Base-by-base conservation (phyloP, 371 early-diverging fungal species). In the Fennellomyces sp. region DNA sequence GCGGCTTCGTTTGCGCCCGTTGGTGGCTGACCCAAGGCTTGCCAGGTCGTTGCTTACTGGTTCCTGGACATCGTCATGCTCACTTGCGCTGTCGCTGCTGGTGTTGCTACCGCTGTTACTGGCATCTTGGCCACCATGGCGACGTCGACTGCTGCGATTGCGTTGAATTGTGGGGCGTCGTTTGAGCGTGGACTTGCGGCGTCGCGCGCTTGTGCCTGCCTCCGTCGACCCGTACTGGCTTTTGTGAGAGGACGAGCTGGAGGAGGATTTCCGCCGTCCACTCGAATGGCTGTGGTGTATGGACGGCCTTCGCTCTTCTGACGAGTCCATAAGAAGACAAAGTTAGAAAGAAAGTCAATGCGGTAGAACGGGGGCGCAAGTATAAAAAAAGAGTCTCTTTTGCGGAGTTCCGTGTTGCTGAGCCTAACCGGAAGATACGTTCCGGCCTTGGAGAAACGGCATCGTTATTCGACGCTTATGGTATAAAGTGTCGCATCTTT, bases 1-100 rank as follows among this genome's bases (percentile, higher is more conserved):
- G 15, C 28, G 51, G 6, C 12, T 28, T 28, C 51, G 5, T 31
- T 30, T 50, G 12, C 31, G 5, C 6, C 12, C 7, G 10, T 17
- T 15, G 41, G 33, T 60, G 52, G 7, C 52, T 10, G 51, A 50
- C n/a, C 31, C 52, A 52, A 31, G 36, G 21, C 52, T 52, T 17
- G 36, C 52, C 52, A 52, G 25, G 21, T 52, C 52, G 27, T 52
- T 45, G 5, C 45, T 23, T 5, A 25, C 6, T 45, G n/a, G 5
- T 45, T 5, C 7, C n/a, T 45, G 5, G 45, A 23, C 21, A 42
- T 42, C 7, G 45, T 42, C 21, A 23, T 42, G 17, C n/a, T 41
- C 41, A 21, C 23, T 25, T 5, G 5, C 21, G 45, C 12, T 23
- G 21, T 45, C 21, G 45, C 23, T 21, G 19, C n/a, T n/a, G n/a